These are phyloP conservation scores for Penicillium hesseltinei DNA, from an alignment of 2,329 filamentous ascomycete species.

Conservation along the genomic window DNA sequence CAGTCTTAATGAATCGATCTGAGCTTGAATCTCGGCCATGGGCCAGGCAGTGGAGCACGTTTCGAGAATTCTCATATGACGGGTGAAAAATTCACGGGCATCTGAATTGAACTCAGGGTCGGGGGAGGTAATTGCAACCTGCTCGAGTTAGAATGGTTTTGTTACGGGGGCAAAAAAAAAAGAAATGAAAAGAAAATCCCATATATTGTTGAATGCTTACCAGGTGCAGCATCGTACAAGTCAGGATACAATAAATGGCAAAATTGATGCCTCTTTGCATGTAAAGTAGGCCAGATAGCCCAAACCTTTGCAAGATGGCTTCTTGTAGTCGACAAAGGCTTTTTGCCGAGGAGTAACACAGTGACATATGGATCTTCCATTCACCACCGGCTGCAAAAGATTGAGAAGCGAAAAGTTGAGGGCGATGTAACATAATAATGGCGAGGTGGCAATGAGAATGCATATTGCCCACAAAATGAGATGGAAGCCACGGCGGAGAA, in stretches of 20 bases:
- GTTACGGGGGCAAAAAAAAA: neutral
- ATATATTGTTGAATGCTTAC: constrained; percentile 56
- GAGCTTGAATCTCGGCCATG: constrained; percentile 83
- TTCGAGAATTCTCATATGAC: constrained; percentile 92
- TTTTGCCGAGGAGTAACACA: constrained; percentile 83
- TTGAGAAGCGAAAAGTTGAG: constrained; percentile 77
- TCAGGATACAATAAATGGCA: constrained; percentile 86
- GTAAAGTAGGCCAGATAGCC: constrained; percentile 75
- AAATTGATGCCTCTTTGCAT: constrained; percentile 96
- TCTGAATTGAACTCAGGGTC: constrained; percentile 84
- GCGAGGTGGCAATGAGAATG: constrained; percentile 85
- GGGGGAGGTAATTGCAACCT: constrained; percentile 91
- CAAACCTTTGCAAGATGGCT: constrained; percentile 71
- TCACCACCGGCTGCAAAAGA: constrained; percentile 66
- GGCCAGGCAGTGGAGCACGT: constrained; percentile 79
- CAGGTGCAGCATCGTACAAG: constrained; percentile 88
- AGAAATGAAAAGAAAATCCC: neutral
- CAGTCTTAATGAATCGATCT: constrained; percentile 83
- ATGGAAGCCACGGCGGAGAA: constrained; percentile 78
- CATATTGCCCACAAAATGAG: constrained; percentile 84
- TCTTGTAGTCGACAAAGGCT: constrained; percentile 83
- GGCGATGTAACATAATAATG: constrained; percentile 82
- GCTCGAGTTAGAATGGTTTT: constrained; percentile 8
- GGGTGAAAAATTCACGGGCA: constrained; percentile 82
- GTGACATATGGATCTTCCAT: constrained; percentile 85